Conservation (phyloP, 495 filamentous ascomycete genomes). For the Neurospora sp. region DNA sequence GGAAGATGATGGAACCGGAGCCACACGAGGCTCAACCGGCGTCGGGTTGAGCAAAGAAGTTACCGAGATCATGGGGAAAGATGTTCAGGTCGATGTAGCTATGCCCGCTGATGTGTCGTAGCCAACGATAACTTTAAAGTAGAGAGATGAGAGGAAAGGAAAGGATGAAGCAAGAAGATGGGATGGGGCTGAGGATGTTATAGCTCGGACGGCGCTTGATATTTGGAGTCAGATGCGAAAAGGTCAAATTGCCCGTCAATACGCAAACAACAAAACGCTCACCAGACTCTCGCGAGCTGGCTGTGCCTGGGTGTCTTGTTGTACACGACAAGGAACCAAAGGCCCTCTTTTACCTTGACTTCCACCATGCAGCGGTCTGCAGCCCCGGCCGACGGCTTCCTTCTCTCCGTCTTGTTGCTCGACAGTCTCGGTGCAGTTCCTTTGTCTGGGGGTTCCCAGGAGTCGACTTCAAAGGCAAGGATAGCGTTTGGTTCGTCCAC, state of each 20-base stretch:
- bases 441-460: constrained; percentile 33
- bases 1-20: constrained; percentile 11
- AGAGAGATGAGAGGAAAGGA: constrained; percentile 17
- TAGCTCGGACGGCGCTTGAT: constrained; percentile 29
- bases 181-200: constrained; percentile 14
- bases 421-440: constrained; percentile 33
- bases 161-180: constrained; percentile 10
- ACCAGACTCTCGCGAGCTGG: constrained; percentile 11
- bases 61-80: constrained; percentile 42
- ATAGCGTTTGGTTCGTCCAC: constrained; percentile 34
- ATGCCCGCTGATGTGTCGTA: background rate
- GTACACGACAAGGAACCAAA: constrained; percentile 27
- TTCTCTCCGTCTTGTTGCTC: constrained; percentile 23
- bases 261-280: constrained; percentile 23
- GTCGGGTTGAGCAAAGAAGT: constrained; percentile 52
- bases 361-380: constrained; percentile 28
- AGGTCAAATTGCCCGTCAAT: constrained; percentile 12
- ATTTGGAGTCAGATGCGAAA: constrained; percentile 9
- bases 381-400: constrained; percentile 25
- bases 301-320: constrained; percentile 3
- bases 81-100: background rate
- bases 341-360: constrained; percentile 28
- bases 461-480: constrained; percentile 34
- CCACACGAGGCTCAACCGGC: constrained; percentile 26
- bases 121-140: constrained; percentile 9